phyloP scores from a whole-genome alignment of 176 grass and related monocot genomes.

The Oropetium thomaeum region DNA sequence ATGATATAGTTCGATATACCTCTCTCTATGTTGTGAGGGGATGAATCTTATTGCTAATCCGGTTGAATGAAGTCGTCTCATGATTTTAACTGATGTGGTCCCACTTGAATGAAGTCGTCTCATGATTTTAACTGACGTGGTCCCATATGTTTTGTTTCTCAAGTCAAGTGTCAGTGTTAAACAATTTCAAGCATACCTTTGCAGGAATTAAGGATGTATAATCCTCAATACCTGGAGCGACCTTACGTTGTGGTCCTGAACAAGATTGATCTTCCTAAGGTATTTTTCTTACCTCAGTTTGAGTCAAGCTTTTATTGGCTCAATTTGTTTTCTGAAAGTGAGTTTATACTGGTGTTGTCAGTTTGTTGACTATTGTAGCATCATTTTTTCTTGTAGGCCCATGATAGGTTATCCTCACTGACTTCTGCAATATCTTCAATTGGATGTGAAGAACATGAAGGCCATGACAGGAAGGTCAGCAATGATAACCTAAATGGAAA shows the following conservation, averaged over 20 bases:
- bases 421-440: slow-evolving; percentile 69
- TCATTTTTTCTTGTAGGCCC: slow-evolving; percentile 43
- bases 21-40: background rate
- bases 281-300: slow-evolving; percentile 24
- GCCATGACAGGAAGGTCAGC: slow-evolving; percentile 25
- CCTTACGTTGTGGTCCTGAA: slow-evolving; percentile 91
- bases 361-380: background rate
- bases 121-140: background rate
- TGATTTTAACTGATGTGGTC: background rate
- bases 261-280: slow-evolving; percentile 96
- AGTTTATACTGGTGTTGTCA: background rate
- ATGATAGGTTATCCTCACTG: slow-evolving; percentile 61
- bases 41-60: background rate
- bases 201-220: slow-evolving; percentile 99
- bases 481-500: slow-evolving; percentile 22
- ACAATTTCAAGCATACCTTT: slow-evolving; percentile 12
- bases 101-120: background rate
- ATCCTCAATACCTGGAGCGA: slow-evolving; percentile 78
- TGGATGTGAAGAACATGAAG: slow-evolving; percentile 65
- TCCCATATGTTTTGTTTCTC: slow-evolving; percentile 8
- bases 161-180: background rate
- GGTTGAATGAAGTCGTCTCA: background rate
- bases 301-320: slow-evolving; percentile 12
- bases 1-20: background rate
- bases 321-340: background rate